A percentile compares a stretch with the other conserved stretches of the same genome.
phyloP scores from a whole-genome alignment of 2,329 filamentous ascomycete genomes.

The Trichoderma atrobrunneum region DNA sequence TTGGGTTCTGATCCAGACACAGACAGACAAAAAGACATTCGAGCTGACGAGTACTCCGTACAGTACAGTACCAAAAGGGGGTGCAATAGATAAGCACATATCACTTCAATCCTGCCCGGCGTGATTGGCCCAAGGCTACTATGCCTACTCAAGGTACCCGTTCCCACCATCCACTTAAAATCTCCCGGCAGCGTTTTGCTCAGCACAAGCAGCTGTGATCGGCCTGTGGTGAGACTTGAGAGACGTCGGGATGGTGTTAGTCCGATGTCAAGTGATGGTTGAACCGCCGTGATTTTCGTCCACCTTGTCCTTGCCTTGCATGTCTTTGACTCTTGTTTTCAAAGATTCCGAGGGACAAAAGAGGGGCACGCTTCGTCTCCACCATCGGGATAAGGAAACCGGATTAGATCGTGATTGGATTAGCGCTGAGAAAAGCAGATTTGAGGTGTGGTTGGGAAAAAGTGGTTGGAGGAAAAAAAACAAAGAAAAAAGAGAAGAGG shows the following conservation, averaged over 20 bases:
- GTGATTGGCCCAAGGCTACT: not conserved
- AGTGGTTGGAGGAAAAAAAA: not conserved
- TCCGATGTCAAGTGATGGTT: not conserved
- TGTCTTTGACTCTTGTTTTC: not conserved
- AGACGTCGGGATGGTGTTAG: not conserved
- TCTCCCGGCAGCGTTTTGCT: not conserved
- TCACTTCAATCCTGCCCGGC: not conserved
- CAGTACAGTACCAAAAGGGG: not conserved
- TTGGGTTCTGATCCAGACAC: not conserved
- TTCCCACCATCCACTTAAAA: constrained; percentile 6
- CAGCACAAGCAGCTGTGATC: not conserved
- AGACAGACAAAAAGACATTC: not conserved
- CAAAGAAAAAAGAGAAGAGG: not conserved
- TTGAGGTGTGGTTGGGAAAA: not conserved
- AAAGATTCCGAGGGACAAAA: not conserved
- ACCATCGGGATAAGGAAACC: constrained; percentile 1
- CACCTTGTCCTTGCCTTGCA: not conserved
- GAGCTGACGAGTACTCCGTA: constrained; percentile 1
- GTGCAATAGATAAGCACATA: not conserved
- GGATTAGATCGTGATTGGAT: not conserved
- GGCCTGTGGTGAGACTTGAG: constrained; percentile 4
- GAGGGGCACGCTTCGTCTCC: not conserved
- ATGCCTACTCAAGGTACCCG: constrained; percentile 3
- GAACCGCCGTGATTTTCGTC: not conserved
- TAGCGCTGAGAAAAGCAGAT: not conserved